Evolutionary conservation across 306 rosid species (phyloP).

Genomic region (Citrullus mucosospermus): DNA sequence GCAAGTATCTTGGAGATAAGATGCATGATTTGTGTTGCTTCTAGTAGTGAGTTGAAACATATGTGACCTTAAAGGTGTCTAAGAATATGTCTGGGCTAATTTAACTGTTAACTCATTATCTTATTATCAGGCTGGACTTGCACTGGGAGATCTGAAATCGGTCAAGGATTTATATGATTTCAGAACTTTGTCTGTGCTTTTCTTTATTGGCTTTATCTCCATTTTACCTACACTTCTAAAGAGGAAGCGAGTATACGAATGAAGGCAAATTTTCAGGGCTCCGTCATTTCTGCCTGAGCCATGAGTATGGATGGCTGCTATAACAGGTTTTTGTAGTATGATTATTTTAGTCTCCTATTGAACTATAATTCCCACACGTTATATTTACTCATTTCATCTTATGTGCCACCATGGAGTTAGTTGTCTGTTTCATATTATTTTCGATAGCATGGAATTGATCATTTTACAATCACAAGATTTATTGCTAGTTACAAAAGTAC

Average conservation of each 20-base stretch:
- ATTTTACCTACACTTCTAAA: slow-evolving; percentile 69
- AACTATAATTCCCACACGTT: background rate
- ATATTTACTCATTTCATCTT: background rate
- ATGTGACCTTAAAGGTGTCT: background rate
- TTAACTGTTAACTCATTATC: slow-evolving; percentile 1
- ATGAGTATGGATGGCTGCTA: slow-evolving; percentile 1
- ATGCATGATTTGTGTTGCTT: background rate
- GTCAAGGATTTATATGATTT: slow-evolving; percentile 87
- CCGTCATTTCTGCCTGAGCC: background rate
- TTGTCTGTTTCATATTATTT: background rate
- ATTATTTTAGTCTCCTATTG: background rate
- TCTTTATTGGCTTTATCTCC: slow-evolving; percentile 79
- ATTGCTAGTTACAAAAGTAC: background rate
- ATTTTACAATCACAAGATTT: background rate
- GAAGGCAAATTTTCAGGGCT: slow-evolving; percentile 16
- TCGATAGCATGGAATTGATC: background rate
- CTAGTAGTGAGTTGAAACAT: background rate
- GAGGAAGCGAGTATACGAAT: slow-evolving; percentile 90
- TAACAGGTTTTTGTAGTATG: background rate
- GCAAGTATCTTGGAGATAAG: background rate
- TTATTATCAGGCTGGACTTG: slow-evolving; percentile 81
- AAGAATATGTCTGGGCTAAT: background rate
- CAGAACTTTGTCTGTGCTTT: slow-evolving; percentile 77
- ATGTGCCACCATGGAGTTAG: background rate
- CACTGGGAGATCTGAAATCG: slow-evolving; percentile 93